Evolutionary conservation across 768 basidiomycete species (phyloP), one percentile per base, ranked within the genome.

Genomic region (Coprinellus micaceus): DNA sequence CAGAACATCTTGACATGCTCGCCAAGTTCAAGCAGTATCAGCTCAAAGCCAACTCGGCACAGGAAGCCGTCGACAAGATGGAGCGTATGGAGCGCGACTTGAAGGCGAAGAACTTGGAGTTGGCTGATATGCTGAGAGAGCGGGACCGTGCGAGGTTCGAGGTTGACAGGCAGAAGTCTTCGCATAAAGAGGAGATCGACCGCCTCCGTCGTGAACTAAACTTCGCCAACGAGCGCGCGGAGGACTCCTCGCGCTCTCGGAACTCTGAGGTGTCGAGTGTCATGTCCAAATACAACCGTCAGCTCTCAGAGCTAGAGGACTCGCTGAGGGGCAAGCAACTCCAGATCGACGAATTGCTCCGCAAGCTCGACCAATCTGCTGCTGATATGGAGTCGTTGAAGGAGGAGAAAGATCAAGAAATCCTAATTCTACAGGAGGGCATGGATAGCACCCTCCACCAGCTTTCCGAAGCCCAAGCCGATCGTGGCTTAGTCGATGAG

Each of bases 81-180:
- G 97, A 98, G 71, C 80, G 95, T 56, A 98, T 98, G 94, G 97
- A 99, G 69, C 80, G 94, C 30, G 97, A 99, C 68, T 77, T 98
- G 63, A 99, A 98, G 74, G 81, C 91, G n/a, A 99, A 99, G 82
- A 99, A 98, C 67, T 72, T 99, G 54, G 97, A 98, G 70, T 77
- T 99, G 19, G 97, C 97, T 22, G 97, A 98, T 68, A 99, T 99
- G 97, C 89, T 99, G 63, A 83, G 96, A 45, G 97, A 99, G 71
- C 85, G 97, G 30, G 97, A 99, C 67, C 82, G 95, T 54, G 94
- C 96, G 33, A 80, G 97, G 43, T 98, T 97, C 65, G 97, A 99
- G 61, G 76, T 98, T 22, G 97, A 99, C 67, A 81, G 97, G 21
- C 82, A 92, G 68, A 98, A 96, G 74, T 84, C 92, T 4, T 88